Evolutionary conservation across 208 protist species (phyloP).

Genomic region (Trypanosoma scelopori): DNA sequence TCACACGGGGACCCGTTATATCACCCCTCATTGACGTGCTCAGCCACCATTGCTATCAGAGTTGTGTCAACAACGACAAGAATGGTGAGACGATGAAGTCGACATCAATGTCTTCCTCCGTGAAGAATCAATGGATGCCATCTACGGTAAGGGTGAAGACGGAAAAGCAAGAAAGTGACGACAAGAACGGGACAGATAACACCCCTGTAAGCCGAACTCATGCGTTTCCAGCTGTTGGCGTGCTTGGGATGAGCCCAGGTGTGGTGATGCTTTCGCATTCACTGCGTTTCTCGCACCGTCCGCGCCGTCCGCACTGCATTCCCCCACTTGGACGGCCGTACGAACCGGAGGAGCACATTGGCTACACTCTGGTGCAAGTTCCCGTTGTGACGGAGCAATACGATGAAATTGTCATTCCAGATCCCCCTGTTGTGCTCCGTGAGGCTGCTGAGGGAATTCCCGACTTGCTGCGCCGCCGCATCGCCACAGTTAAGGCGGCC

Average conservation of each 20-base stretch:
- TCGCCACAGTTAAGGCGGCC: slow-evolving; percentile 14
- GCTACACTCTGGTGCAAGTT: slow-evolving; percentile 69
- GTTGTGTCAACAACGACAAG: neutral
- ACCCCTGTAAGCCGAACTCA: neutral
- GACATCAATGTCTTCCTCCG: slow-evolving; percentile 44
- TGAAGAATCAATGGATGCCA: neutral
- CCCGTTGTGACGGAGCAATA: slow-evolving; percentile 85
- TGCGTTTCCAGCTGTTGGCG: neutral
- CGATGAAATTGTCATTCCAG: slow-evolving; percentile 77
- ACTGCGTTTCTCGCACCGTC: slow-evolving; percentile 80
- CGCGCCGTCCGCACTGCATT: slow-evolving; percentile 38
- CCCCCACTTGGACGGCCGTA: slow-evolving; percentile 46
- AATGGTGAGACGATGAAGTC: slow-evolving; percentile 25
- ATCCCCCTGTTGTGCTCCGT: slow-evolving; percentile 9
- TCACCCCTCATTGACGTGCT: slow-evolving; percentile 25
- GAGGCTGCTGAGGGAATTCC: slow-evolving; percentile 12
- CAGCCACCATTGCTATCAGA: slow-evolving; percentile 16
- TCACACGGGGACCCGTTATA: slow-evolving; percentile 19
- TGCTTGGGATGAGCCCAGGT: slow-evolving; percentile 27
- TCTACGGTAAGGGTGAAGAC: slow-evolving; percentile 18
- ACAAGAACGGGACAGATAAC: neutral
- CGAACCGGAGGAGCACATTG: slow-evolving; percentile 51
- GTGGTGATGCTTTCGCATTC: slow-evolving; percentile 68
- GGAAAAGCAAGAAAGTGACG: slow-evolving; percentile 2
- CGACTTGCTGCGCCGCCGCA: slow-evolving; percentile 14